These are phyloP conservation scores for Xylaria grammica DNA, from an alignment of 495 filamentous ascomycete genomes.

Conservation along the genomic window DNA sequence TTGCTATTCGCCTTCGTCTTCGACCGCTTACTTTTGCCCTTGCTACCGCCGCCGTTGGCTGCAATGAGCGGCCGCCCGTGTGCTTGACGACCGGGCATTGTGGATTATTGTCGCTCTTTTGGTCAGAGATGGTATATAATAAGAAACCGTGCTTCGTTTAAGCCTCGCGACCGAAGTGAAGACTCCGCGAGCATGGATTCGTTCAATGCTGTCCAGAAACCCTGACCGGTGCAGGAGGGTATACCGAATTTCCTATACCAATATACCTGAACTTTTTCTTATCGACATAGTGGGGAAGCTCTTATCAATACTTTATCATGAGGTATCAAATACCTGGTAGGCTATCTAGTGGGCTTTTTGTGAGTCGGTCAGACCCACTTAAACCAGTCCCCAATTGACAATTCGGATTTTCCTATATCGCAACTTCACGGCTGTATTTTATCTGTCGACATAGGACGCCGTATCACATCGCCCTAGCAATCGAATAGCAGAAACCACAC, in stretches of 20 bases:
- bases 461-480: slow-evolving; percentile 3
- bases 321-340: no score
- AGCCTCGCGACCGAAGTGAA: background rate
- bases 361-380: slow-evolving; percentile 20
- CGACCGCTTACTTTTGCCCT: slow-evolving; percentile 54
- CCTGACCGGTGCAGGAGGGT: no score
- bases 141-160: background rate
- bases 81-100: slow-evolving; percentile 73
- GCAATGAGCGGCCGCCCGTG: slow-evolving; percentile 56
- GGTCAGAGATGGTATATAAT: slow-evolving; percentile 9
- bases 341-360: no score
- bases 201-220: background rate
- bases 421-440: background rate
- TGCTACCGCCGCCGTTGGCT: slow-evolving; percentile 42
- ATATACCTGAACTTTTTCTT: slow-evolving; percentile 39
- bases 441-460: background rate
- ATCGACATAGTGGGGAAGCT: slow-evolving; percentile 37
- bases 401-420: slow-evolving; percentile 15
- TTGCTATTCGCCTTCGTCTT: slow-evolving; percentile 55
- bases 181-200: background rate
- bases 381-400: background rate
- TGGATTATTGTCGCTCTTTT: slow-evolving; percentile 24
- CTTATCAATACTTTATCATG: slow-evolving; percentile 3
- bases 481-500: background rate
- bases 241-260: slow-evolving; percentile 23